phyloP scores from a whole-genome alignment of 1,284 basidiomycete species.

The Cryptococcus hybrid region DNA sequence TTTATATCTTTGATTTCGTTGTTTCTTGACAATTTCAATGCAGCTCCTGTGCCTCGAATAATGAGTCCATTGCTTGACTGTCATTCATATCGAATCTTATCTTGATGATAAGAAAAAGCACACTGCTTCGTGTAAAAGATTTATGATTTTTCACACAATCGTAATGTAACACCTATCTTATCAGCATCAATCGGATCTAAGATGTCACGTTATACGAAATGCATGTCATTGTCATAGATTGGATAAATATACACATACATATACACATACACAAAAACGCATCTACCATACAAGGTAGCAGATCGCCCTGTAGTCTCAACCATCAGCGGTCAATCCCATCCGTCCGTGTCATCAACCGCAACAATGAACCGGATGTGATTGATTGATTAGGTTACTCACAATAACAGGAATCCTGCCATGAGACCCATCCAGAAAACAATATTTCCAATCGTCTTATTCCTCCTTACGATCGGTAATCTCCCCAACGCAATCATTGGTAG shows the following conservation, averaged over 20 bases:
- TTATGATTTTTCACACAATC: neutral
- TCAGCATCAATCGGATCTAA: neutral
- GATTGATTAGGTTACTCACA: constrained; percentile 61
- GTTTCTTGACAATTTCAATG: neutral
- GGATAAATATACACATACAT: neutral
- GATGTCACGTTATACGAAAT: neutral
- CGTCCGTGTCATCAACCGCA: neutral
- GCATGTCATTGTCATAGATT: neutral
- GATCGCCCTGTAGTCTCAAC: constrained; percentile 9
- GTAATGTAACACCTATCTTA: neutral
- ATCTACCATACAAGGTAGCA: constrained; percentile 20
- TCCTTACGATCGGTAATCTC: constrained; percentile 69
- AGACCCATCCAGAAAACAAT: constrained; percentile 89
- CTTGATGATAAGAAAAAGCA: no score
- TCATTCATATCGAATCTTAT: neutral
- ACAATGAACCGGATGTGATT: no score
- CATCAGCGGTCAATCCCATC: neutral
- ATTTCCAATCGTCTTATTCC: constrained; percentile 68
- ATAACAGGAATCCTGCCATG: constrained; percentile 80
- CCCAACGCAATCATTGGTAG: constrained; percentile 85
- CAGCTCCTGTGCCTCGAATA: no score
- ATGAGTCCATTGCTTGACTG: no score
- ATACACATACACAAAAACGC: neutral
- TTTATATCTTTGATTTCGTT: neutral
- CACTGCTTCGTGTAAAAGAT: neutral